Conservation (phyloP, 805 yeast species). For the Ogataea minuta region DNA sequence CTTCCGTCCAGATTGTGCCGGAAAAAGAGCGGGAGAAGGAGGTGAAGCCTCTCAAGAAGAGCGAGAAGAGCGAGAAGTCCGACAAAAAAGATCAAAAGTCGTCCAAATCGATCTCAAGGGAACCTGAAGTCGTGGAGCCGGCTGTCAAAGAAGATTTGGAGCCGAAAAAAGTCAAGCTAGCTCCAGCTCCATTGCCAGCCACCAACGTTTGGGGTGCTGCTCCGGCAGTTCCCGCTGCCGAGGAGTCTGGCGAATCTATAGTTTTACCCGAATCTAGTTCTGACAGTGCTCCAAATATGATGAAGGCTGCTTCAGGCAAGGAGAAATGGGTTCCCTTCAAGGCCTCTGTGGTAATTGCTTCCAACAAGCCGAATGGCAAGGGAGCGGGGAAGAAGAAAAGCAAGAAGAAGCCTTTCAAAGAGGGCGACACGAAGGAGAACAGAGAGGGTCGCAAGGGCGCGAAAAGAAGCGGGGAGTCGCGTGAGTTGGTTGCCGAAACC, state of each 20-base stretch:
- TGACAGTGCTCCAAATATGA: slow-evolving; percentile 18
- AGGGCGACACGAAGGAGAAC: slow-evolving; percentile 9
- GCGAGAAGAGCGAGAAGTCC: slow-evolving; percentile 7
- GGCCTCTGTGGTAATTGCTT: slow-evolving; percentile 47
- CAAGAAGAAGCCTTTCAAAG: slow-evolving; percentile 22
- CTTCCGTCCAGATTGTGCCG: slow-evolving; percentile 12
- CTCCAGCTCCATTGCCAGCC: slow-evolving; percentile 67
- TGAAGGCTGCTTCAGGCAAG: slow-evolving; percentile 40
- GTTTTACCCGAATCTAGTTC: slow-evolving; percentile 25
- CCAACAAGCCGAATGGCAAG: slow-evolving; percentile 16
- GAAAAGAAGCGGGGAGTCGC: slow-evolving; percentile 8
- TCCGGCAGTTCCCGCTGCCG: slow-evolving; percentile 29
- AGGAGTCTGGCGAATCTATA: slow-evolving; percentile 39
- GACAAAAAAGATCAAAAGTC: slow-evolving; percentile 15
- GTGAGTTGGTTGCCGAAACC: slow-evolving; percentile 1
- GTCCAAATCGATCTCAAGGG: slow-evolving; percentile 7
- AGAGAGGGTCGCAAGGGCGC: slow-evolving; percentile 8
- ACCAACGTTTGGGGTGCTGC: slow-evolving; percentile 59
- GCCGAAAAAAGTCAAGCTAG: slow-evolving; percentile 36
- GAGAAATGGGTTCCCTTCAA: slow-evolving; percentile 75
- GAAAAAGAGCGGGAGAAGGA: slow-evolving; percentile 11
- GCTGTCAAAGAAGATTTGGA: slow-evolving; percentile 23
- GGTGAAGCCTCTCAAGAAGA: slow-evolving; percentile 3
- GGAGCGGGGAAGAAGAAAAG: slow-evolving; percentile 21
- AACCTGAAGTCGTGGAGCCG: slow-evolving; percentile 11